phyloP scores from a whole-genome alignment of 225 moss, liverwort and hornwort species.

The Pseudisothecium myosuroides region DNA sequence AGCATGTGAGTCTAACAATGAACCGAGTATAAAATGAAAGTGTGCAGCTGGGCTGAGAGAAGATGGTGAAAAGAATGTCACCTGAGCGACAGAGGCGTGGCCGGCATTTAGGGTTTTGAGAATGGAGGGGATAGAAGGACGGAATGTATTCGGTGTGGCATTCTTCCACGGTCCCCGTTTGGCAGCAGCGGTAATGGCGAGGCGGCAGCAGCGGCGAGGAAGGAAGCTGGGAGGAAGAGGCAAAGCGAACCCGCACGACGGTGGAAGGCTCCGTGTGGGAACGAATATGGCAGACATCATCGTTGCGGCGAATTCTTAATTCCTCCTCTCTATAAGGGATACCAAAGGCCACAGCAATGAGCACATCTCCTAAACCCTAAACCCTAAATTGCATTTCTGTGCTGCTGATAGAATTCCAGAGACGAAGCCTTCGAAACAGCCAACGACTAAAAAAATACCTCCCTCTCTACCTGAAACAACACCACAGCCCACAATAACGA shows the following conservation, averaged over 20 bases:
- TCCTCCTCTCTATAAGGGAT: neutral
- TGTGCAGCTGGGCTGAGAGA: neutral
- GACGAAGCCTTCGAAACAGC: neutral
- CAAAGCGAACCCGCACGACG: neutral
- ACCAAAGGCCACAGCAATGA: neutral
- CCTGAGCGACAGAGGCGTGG: conserved; percentile 17
- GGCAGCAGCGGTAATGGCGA: conserved; percentile 7
- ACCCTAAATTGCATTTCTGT: neutral
- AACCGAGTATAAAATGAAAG: neutral
- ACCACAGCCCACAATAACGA: neutral
- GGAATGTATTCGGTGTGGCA: neutral
- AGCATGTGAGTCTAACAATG: neutral
- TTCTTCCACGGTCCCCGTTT: neutral
- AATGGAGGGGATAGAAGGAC: conserved; percentile 18
- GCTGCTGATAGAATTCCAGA: neutral
- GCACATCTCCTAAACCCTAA: neutral
- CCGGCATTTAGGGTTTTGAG: conserved; percentile 6
- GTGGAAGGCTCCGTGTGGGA: neutral
- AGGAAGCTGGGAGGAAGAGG: neutral
- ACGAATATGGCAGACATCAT: conserved; percentile 1
- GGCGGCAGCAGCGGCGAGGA: neutral
- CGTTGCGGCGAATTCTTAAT: neutral
- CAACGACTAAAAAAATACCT: neutral
- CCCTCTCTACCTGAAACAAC: neutral
- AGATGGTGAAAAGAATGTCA: neutral